Conservation (phyloP, 2,329 filamentous ascomycete genomes). For the Talaromyces sp. region DNA sequence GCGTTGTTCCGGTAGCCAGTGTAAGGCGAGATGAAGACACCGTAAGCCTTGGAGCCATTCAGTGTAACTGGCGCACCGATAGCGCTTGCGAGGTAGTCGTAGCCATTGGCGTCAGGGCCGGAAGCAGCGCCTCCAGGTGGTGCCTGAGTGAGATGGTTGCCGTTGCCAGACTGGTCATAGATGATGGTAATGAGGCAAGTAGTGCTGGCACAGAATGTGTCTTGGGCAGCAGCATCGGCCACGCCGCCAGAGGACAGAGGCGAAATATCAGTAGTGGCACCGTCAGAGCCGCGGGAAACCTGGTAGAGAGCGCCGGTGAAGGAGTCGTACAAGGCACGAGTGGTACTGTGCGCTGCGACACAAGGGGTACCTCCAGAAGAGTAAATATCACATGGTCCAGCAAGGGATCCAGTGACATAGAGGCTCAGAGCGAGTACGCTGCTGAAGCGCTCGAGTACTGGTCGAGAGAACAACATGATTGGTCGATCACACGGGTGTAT, state of each 20-base stretch:
- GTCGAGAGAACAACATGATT: constrained; percentile 10
- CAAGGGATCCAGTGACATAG: constrained; percentile 9
- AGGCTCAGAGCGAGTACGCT: constrained; percentile 13
- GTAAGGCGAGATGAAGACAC: constrained; percentile 13
- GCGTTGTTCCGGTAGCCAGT: constrained; percentile 15
- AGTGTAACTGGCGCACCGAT: constrained; percentile 12
- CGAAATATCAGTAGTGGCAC: constrained; percentile 7
- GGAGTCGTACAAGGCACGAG: constrained; percentile 13
- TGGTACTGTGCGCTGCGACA: constrained; percentile 17
- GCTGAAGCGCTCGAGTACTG: constrained; percentile 10
- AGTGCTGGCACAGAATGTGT: constrained; percentile 13
- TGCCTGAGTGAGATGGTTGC: constrained; percentile 14
- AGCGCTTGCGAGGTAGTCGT: constrained; percentile 15
- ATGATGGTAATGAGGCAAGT: constrained; percentile 15
- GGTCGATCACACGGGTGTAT: not conserved
- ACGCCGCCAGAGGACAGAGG: constrained; percentile 10
- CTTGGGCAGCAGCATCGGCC: constrained; percentile 11
- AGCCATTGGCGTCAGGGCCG: constrained; percentile 10
- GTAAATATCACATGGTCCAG: constrained; percentile 17
- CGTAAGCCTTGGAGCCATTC: constrained; percentile 16
- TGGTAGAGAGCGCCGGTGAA: constrained; percentile 15
- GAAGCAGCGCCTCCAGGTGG: constrained; percentile 10
- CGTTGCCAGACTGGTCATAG: constrained; percentile 13
- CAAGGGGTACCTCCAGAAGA: constrained; percentile 14
- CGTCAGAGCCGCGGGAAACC: constrained; percentile 13